phyloP scores from a whole-genome alignment of 805 yeast genomes.

The Sugiyamaella qingdaonensis region DNA sequence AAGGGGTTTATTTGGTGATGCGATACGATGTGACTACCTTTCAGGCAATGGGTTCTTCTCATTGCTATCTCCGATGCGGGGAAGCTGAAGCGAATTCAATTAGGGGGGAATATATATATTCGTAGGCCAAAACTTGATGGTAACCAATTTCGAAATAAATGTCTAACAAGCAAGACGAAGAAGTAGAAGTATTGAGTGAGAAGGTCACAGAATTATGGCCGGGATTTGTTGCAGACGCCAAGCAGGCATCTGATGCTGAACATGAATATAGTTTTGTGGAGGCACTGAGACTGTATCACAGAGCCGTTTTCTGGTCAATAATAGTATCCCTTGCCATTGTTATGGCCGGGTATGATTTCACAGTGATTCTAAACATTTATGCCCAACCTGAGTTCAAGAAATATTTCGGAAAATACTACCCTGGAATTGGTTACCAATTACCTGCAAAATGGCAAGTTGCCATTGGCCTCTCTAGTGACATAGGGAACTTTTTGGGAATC shows the following conservation, averaged over 20 bases:
- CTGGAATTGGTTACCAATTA: slow-evolving; percentile 12
- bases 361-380: slow-evolving; percentile 39
- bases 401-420: slow-evolving; percentile 37
- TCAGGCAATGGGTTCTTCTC: no score
- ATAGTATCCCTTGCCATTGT: slow-evolving; percentile 41
- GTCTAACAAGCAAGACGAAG: neutral
- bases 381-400: slow-evolving; percentile 42
- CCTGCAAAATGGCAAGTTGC: slow-evolving; percentile 22
- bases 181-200: neutral
- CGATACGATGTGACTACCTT: no score
- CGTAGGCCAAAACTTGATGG: no score
- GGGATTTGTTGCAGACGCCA: slow-evolving; percentile 24
- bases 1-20: no score
- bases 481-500: slow-evolving; percentile 44
- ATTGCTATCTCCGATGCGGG: no score
- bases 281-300: slow-evolving; percentile 37
- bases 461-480: slow-evolving; percentile 18
- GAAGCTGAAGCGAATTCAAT: no score
- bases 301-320: slow-evolving; percentile 44
- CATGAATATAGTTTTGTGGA: slow-evolving; percentile 29
- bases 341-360: slow-evolving; percentile 49
- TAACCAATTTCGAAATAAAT: no score
- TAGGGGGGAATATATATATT: no score
- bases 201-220: neutral
- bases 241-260: slow-evolving; percentile 22